A percentile compares a stretch with the other conserved stretches of the same genome.
Evolutionary conservation across 108 stramenopile genomes (phyloP).

Genomic region (Nitzschia inconspicua): DNA sequence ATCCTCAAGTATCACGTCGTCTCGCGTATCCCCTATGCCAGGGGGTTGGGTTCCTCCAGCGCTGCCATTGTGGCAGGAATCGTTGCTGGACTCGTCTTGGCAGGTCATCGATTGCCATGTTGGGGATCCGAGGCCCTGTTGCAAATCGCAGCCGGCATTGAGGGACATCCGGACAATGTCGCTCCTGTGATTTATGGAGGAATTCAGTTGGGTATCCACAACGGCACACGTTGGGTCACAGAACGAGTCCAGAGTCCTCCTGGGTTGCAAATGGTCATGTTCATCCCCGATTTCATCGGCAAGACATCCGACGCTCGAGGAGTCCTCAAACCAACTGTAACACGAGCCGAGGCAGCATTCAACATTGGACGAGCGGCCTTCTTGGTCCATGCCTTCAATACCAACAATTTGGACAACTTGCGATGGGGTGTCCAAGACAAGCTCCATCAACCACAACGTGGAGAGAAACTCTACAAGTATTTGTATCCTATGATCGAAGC

Average conservation of each 20-base stretch:
- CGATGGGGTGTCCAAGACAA: conserved; percentile 90
- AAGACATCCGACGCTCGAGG: conserved; percentile 92
- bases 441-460: conserved; percentile 98
- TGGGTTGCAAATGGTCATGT: conserved; percentile 93
- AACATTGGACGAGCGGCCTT: conserved; percentile 96
- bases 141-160: conserved; percentile 96
- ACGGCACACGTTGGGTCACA: conserved; percentile 90
- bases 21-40: conserved; percentile 92
- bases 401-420: conserved; percentile 90
- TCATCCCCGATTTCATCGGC: conserved; percentile 95
- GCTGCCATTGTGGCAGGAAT: conserved; percentile 99
- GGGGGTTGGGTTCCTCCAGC: conserved; percentile 93
- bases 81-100: conserved; percentile 94
- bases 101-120: conserved; percentile 93
- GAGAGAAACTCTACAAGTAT: conserved; percentile 86
- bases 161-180: conserved; percentile 99
- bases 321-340: conserved; percentile 73
- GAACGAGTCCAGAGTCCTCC: conserved; percentile 90
- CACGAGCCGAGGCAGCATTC: conserved; percentile 90
- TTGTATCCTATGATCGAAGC: conserved; percentile 94
- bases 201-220: conserved; percentile 98
- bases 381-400: conserved; percentile 89
- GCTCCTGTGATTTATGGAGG: conserved; percentile 98
- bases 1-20: conserved; percentile 87
- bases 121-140: conserved; percentile 95